Evolutionary conservation across 2,329 filamentous ascomycete genomes (phyloP).

Genomic region (Calonectria multiphialidica): DNA sequence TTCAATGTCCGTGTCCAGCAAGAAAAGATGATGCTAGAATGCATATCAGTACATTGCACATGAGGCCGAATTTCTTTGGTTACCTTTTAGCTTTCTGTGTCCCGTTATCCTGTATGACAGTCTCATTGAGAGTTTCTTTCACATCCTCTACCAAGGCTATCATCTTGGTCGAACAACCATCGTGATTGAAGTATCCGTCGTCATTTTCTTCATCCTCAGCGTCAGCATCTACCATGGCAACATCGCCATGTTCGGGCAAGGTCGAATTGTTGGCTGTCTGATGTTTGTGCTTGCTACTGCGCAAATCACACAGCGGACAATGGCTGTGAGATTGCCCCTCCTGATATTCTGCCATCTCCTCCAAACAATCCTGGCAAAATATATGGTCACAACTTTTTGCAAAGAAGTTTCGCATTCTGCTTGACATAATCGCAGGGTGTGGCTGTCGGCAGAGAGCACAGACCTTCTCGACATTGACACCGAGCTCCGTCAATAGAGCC

Average conservation of each 20-base stretch:
- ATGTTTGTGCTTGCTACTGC: not conserved
- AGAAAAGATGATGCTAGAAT: slow-evolving; percentile 57
- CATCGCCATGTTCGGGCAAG: not conserved
- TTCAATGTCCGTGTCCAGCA: slow-evolving; percentile 59
- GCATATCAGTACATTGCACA: not conserved
- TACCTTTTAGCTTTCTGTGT: slow-evolving; percentile 6
- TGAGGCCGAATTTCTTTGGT: not conserved
- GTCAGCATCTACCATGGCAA: not conserved
- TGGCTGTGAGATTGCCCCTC: no score
- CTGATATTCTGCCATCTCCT: slow-evolving; percentile 31
- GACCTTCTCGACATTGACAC: slow-evolving; percentile 36
- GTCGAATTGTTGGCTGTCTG: not conserved
- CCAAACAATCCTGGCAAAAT: slow-evolving; percentile 47
- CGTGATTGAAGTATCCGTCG: slow-evolving; percentile 40
- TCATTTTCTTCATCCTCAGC: slow-evolving; percentile 29
- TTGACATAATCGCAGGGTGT: slow-evolving; percentile 45
- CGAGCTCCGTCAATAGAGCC: slow-evolving; percentile 36
- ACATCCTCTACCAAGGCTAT: slow-evolving; percentile 46
- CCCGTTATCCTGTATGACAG: not conserved
- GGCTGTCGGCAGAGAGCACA: slow-evolving; percentile 50
- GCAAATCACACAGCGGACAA: not conserved
- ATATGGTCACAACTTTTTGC: slow-evolving; percentile 45
- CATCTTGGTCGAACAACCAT: slow-evolving; percentile 51
- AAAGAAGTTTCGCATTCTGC: slow-evolving; percentile 30
- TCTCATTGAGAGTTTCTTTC: slow-evolving; percentile 18